Evolutionary conservation across 345 rosid genomes (phyloP).

Genomic region (Turritis glabra): DNA sequence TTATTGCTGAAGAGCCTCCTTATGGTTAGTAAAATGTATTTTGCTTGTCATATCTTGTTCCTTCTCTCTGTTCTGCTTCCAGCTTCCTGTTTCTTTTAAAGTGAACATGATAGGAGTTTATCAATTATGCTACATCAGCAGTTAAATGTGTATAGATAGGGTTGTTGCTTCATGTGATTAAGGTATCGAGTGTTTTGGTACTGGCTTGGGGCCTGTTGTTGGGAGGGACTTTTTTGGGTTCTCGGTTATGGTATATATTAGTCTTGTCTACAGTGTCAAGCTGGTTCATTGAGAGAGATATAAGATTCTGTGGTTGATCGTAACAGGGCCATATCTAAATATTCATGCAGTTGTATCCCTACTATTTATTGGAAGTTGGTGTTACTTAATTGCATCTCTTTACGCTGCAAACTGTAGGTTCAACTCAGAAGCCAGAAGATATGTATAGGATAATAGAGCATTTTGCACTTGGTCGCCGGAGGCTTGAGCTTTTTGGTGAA

Average conservation of each 20-base stretch:
- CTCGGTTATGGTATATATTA: not conserved
- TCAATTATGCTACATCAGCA: not conserved
- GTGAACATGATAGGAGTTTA: not conserved
- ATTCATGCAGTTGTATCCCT: not conserved
- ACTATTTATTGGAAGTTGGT: not conserved
- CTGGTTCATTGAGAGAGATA: not conserved
- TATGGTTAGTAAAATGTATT: slow-evolving; percentile 65
- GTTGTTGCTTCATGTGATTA: not conserved
- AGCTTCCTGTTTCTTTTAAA: not conserved
- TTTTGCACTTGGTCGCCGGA: slow-evolving; percentile 91
- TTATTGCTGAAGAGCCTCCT: slow-evolving; percentile 96
- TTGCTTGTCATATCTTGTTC: not conserved
- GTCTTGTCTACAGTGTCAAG: not conserved
- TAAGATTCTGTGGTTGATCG: not conserved
- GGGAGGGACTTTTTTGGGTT: not conserved
- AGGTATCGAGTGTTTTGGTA: not conserved
- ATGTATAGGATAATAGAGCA: slow-evolving; percentile 98
- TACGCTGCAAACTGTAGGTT: slow-evolving; percentile 53
- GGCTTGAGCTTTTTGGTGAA: slow-evolving; percentile 98
- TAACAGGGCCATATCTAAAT: not conserved
- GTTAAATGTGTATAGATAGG: not conserved
- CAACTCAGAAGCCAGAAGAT: slow-evolving; percentile 97
- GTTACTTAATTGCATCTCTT: not conserved
- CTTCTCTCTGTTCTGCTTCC: not conserved
- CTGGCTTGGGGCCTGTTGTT: not conserved